Evolutionary conservation across 1,284 basidiomycete species (phyloP).

Genomic region (Thelephora terrestris): DNA sequence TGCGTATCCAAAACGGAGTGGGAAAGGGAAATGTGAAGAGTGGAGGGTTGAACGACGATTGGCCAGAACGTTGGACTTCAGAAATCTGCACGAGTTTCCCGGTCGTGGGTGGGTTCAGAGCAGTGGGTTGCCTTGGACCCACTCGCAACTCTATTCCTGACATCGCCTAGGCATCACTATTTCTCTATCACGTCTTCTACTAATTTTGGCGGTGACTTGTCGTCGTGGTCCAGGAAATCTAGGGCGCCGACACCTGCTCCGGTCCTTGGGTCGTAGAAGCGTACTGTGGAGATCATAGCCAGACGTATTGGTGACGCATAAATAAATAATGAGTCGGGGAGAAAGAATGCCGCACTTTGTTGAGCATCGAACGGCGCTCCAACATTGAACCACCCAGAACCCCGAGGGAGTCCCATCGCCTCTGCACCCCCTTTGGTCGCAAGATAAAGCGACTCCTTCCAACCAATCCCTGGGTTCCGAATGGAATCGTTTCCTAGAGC

Average conservation of each 20-base stretch:
- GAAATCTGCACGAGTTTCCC: no score
- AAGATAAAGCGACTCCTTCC: constrained; percentile 72
- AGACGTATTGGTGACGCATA: background rate
- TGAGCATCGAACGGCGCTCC: constrained; percentile 79
- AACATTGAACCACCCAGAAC: constrained; percentile 46
- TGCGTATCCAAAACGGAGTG: no score
- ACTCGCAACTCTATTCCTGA: constrained; percentile 49
- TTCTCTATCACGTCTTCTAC: constrained; percentile 62
- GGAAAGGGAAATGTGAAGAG: no score
- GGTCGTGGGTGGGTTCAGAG: no score
- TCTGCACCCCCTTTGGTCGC: constrained; percentile 69
- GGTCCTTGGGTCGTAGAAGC: constrained; percentile 30
- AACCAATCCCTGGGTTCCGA: constrained; percentile 37
- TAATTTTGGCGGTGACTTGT: constrained; percentile 21
- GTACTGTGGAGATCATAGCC: constrained; percentile 30
- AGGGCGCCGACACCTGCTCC: constrained; percentile 46
- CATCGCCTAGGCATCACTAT: constrained; percentile 80
- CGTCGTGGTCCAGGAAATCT: constrained; percentile 64
- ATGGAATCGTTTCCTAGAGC: constrained; percentile 13
- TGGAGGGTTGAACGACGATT: no score
- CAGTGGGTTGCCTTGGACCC: constrained; percentile 53
- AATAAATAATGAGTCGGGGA: background rate
- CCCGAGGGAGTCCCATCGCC: constrained; percentile 44
- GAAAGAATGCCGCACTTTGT: constrained; percentile 41
- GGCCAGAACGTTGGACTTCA: no score